These are phyloP conservation scores for Gaertneriomyces semiglobifer DNA, from an alignment of 192 early-diverging fungal genomes.

Conservation along the genomic window DNA sequence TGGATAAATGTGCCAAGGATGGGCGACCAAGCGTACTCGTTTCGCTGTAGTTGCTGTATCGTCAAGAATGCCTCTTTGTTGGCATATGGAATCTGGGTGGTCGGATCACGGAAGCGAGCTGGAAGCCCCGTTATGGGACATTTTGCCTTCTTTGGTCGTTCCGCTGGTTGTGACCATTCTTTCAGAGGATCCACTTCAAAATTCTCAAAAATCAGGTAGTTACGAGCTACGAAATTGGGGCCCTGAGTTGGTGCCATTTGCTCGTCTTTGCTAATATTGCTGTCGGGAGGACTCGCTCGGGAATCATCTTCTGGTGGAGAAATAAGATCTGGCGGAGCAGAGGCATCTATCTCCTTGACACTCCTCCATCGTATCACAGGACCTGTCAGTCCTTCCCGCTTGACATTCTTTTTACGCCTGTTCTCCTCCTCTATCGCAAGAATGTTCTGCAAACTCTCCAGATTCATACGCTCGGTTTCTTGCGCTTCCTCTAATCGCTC, in stretches of 20 bases:
- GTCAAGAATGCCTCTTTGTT: constrained; percentile 56
- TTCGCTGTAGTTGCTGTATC: constrained; percentile 41
- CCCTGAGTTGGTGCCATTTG: not conserved
- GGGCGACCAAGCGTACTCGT: constrained; percentile 54
- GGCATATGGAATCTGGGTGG: constrained; percentile 56
- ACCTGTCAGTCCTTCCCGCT: constrained; percentile 7
- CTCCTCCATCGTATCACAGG: constrained; percentile 23
- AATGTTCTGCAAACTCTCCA: constrained; percentile 22
- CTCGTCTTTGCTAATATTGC: not conserved
- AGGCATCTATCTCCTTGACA: not conserved
- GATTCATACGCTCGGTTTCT: constrained; percentile 33
- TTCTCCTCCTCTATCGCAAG: constrained; percentile 20
- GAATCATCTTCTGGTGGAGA: not conserved
- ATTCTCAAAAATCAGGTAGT: constrained; percentile 13
- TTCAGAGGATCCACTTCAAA: constrained; percentile 22
- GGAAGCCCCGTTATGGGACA: constrained; percentile 62
- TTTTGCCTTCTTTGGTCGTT: constrained; percentile 9
- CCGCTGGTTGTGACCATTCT: not conserved
- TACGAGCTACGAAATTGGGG: not conserved
- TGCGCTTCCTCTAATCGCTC: constrained; percentile 30
- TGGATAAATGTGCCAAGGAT: constrained; percentile 33
- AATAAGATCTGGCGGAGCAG: not conserved
- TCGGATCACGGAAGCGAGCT: constrained; percentile 61
- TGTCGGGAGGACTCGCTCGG: not conserved
- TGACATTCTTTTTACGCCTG: constrained; percentile 10